phyloP scores from a whole-genome alignment of 2,329 filamentous ascomycete genomes.

The Epichloe sibirici region DNA sequence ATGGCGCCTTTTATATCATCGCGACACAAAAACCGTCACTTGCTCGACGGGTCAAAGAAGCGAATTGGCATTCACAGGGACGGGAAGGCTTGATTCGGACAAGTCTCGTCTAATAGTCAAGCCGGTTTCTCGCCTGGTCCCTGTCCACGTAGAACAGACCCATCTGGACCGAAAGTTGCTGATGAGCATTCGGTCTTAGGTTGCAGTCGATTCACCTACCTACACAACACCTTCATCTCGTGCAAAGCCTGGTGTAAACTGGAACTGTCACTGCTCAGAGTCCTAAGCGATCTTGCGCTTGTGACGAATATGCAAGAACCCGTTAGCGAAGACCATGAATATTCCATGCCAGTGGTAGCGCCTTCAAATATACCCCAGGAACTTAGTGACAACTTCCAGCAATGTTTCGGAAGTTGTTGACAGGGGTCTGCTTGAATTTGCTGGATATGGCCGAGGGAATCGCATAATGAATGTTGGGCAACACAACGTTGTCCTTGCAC shows the following conservation, averaged over 20 bases:
- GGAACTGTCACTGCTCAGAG: not conserved
- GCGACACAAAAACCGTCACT: not conserved
- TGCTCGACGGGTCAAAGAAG: not conserved
- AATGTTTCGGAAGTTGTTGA: not conserved
- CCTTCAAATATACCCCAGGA: not conserved
- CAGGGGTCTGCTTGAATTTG: not conserved
- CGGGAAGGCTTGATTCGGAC: not conserved
- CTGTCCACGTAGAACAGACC: not conserved
- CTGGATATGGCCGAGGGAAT: not conserved
- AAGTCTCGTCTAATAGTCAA: not conserved
- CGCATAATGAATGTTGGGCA: not conserved
- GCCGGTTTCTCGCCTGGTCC: not conserved
- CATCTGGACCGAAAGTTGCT: not conserved
- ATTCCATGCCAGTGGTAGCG: not conserved
- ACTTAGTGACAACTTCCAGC: not conserved
- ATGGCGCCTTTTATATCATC: not conserved
- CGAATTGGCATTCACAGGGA: not conserved
- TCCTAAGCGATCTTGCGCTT: conserved; percentile 1
- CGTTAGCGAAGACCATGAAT: not conserved
- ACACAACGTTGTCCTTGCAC: not conserved
- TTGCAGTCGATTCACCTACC: not conserved
- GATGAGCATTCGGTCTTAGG: not conserved
- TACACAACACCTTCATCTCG: too few species aligned
- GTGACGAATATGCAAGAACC: not conserved
- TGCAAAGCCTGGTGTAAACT: not conserved